These are phyloP conservation scores for Alternaria sp. DNA, from an alignment of 2,329 filamentous ascomycete species.

Conservation along the genomic window DNA sequence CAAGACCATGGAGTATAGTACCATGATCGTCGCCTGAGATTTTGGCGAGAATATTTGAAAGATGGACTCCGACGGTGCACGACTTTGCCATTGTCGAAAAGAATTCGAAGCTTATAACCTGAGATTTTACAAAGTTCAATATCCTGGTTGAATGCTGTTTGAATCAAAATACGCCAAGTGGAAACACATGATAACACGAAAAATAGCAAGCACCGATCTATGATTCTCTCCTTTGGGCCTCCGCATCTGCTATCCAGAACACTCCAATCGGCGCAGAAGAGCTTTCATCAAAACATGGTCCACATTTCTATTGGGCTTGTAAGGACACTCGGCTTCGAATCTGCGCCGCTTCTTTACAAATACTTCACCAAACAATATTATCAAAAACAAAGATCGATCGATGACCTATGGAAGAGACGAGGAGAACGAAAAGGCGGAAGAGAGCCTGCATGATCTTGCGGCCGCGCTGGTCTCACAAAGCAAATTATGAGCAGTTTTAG, in stretches of 20 bases:
- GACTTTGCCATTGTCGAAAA: not conserved
- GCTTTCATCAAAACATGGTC: no score
- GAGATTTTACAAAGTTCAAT: no score
- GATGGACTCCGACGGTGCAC: fast-evolving
- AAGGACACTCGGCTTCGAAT: not conserved
- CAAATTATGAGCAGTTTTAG: not conserved
- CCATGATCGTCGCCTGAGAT: not conserved
- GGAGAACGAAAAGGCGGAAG: not conserved
- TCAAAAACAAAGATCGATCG: not conserved
- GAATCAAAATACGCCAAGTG: not conserved
- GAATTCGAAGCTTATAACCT: not conserved
- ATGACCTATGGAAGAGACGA: not conserved
- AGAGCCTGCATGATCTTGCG: not conserved
- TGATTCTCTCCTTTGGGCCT: not conserved
- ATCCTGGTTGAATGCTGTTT: no score
- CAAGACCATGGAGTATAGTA: no score
- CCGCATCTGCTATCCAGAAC: not conserved
- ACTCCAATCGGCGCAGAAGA: no score
- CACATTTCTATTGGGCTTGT: not conserved
- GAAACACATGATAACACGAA: not conserved
- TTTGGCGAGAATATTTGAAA: not conserved
- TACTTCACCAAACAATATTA: not conserved
- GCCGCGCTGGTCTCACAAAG: not conserved
- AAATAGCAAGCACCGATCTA: not conserved
- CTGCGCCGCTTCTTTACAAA: not conserved